These are phyloP conservation scores for Mycena haematopus DNA, from an alignment of 768 basidiomycete genomes.

Conservation along the genomic window DNA sequence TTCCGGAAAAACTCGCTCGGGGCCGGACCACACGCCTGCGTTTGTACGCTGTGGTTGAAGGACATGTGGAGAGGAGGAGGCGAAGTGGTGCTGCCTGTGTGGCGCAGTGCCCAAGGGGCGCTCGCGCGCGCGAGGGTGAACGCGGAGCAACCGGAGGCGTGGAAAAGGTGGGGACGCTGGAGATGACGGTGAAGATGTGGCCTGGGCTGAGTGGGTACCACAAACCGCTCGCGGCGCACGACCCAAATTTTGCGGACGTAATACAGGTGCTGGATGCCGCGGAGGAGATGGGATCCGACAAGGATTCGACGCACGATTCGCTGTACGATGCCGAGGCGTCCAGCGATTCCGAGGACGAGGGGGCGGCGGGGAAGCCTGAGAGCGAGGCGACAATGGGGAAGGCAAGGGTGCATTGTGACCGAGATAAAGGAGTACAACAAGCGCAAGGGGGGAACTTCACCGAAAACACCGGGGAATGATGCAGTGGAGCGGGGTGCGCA, in stretches of 20 bases:
- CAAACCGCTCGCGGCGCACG: slow-evolving; percentile 41
- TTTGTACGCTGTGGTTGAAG: slow-evolving; percentile 51
- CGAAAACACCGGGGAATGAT: slow-evolving; percentile 66
- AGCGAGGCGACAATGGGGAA: slow-evolving; percentile 10
- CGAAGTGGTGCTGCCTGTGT: slow-evolving; percentile 20
- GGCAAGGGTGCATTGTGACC: slow-evolving; percentile 34
- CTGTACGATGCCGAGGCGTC: slow-evolving; percentile 32
- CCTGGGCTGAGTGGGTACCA: slow-evolving; percentile 53
- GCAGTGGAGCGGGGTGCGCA: slow-evolving; percentile 64
- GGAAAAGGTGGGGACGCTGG: slow-evolving; percentile 39
- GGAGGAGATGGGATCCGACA: slow-evolving; percentile 39
- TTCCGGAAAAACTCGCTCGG: slow-evolving; percentile 43
- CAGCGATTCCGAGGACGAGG: slow-evolving; percentile 33
- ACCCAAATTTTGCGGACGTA: slow-evolving; percentile 44
- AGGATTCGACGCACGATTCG: slow-evolving; percentile 31
- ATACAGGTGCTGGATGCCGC: slow-evolving; percentile 52
- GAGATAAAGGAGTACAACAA: slow-evolving; percentile 50
- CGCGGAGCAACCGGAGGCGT: slow-evolving; percentile 27
- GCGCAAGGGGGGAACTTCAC: slow-evolving; percentile 51
- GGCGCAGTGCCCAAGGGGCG: slow-evolving; percentile 27
- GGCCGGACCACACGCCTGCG: slow-evolving; percentile 42
- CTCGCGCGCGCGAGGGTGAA: slow-evolving; percentile 31
- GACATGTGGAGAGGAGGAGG: slow-evolving; percentile 39
- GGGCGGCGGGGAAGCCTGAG: slow-evolving; percentile 9
- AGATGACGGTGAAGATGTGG: slow-evolving; percentile 47